Base-by-base conservation (phyloP, 2,329 filamentous ascomycete species). In the Claviceps sp. region DNA sequence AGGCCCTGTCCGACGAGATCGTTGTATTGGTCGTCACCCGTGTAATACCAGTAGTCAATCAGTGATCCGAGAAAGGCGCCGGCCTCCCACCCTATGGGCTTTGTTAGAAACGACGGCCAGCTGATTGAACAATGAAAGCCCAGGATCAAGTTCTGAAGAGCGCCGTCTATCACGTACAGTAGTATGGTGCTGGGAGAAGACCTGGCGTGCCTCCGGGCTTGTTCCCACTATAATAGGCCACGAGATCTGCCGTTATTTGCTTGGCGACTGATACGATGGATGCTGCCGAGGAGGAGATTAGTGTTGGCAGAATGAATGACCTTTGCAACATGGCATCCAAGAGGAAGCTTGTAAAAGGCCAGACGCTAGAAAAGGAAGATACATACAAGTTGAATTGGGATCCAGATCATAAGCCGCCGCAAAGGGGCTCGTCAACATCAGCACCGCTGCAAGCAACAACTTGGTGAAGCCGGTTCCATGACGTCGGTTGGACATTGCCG, bases 1-100 rank as follows among this genome's bases (percentile, higher is more conserved):
- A 95, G 74, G 13, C 78, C 88, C 56, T 86, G 73, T 38, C 74
- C 75, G 16, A 80, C 78, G 43, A 86, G 69, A 16, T 81, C 70
- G 62, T 89, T 89, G 69, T 86, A 93, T 37, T 76, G 74, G 4
- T 74, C 69, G 61, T 91, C 86, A 20, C 82, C 82, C 0, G 86
- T 91, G 63, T 88, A 87, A 62, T 83, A 86, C 86, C 86, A 94
- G 65, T 93, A 93, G 60, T 93, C 86, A 50, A 94, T 74, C 55
- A 93, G 70, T 2, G 83, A 73, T 22, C 78, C 79, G 67, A 82
- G 74, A 72, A 90, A 80, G 52, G 85, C 85, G 50, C 86, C 86
- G 11, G 75, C 83, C 67, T 86, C 84, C 86, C 82, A 89, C 77
- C 77, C 76, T 79, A 52, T 9, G 51, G 16, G 51, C 34, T 34